Base-by-base conservation (phyloP, 495 filamentous ascomycete genomes). In the Collariella sp. region DNA sequence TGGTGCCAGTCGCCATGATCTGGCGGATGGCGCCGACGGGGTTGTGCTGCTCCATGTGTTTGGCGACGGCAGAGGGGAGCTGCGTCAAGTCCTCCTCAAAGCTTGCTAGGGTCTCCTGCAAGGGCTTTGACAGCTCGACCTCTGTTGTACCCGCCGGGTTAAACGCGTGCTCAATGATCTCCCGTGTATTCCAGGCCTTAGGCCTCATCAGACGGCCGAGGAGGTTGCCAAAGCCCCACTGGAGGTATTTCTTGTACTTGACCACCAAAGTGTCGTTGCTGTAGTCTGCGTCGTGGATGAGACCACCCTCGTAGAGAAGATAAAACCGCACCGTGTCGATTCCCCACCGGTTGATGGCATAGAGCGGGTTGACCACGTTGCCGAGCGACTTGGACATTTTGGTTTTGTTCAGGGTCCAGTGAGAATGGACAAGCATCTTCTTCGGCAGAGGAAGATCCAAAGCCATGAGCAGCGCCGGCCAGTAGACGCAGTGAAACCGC, bases 381-480 rank as follows among this genome's bases (percentile, higher is more conserved):
- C 94, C 94, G 5, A 83, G 82, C 7, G 87, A 91, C 68, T 98
- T 98, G 29, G 90, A 87, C 93, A 98, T 98, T 66, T 97, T 98
- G 57, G 81, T 76, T 39, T 76, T 76, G 49, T 86, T 87, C 67
- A 98, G 82, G 2, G 91, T 93, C 93, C 93, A 98, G 65, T 98
- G 94, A 1, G 84, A 89, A 62, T 97, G 93, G 18, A 88, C 87
- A 0, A 97, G 76, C 19, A 97, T 78, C 49, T 83, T 81, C 59
- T 83, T 85, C 5, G 93, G 91, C n/a, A 87, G 67, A 1, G 90
- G 85, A 2, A 98, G 72, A 55, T 85, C 84, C 23, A 97, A 74
- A 4, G 91, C 91, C 73, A 98, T 82, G 26, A 98, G 84, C 62
- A 98, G 85, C 2, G 93, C 93, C 1, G 93, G 93, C 93, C 93